Conservation (phyloP, 306 rosid species). For the Canavalia gladiata region DNA sequence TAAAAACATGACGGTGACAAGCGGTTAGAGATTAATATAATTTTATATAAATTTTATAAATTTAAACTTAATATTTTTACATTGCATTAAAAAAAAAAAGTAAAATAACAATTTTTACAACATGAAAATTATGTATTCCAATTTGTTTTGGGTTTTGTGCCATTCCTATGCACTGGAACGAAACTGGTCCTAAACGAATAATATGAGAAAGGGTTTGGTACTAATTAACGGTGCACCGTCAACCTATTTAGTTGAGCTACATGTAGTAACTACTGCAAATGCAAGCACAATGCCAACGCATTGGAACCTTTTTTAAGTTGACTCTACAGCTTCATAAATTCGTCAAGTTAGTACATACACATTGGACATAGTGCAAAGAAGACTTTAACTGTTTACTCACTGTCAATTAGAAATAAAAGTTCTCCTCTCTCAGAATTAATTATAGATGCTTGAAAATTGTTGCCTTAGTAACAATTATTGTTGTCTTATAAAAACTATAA, state of each 20-base stretch:
- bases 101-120: no score
- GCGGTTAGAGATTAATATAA: no score
- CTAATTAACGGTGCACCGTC: conserved; percentile 19
- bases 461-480: conserved; percentile 41
- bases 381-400: conserved; percentile 40
- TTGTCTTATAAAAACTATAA: conserved; percentile 40
- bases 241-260: conserved; percentile 40
- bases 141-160: no score
- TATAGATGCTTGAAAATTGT: conserved; percentile 32
- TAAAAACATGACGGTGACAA: no score
- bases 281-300: conserved; percentile 39
- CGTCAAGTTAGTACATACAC: neutral
- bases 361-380: conserved; percentile 32
- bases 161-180: neutral
- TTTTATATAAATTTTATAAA: no score
- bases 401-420: conserved; percentile 37
- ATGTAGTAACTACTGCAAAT: conserved; percentile 25
- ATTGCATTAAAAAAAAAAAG: no score
- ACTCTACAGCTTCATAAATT: conserved; percentile 49
- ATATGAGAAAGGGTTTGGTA: neutral
- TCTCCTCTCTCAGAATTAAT: neutral
- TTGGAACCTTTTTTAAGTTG: conserved; percentile 46
- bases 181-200: neutral
- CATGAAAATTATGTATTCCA: no score
- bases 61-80: no score